These are phyloP conservation scores for Spergularia marina DNA, from an alignment of 148 eudicot genomes.

Conservation along the genomic window DNA sequence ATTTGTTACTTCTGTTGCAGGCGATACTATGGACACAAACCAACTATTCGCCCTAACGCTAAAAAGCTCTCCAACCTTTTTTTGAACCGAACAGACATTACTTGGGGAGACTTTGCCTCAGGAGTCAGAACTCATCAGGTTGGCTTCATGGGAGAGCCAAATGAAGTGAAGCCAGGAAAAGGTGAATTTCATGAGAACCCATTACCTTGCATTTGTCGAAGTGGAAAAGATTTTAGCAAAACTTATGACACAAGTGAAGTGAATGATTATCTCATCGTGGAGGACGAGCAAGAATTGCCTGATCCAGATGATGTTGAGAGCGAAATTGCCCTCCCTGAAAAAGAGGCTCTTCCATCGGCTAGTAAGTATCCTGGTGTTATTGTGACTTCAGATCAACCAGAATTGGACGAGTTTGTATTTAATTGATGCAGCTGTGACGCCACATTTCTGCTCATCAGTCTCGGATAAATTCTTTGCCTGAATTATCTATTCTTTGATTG, in stretches of 20 bases:
- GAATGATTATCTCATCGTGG: slow-evolving; percentile 30
- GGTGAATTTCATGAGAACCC: slow-evolving; percentile 78
- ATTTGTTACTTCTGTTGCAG: slow-evolving; percentile 29
- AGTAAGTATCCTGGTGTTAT: slow-evolving; percentile 16
- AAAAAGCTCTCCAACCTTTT: slow-evolving; percentile 53
- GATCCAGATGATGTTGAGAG: slow-evolving; percentile 35
- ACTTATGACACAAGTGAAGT: slow-evolving; percentile 21
- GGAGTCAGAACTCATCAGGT: slow-evolving; percentile 47
- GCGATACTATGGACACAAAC: slow-evolving; percentile 88
- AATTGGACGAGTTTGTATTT: slow-evolving; percentile 35
- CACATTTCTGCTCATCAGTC: not conserved
- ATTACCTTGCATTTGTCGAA: slow-evolving; percentile 56
- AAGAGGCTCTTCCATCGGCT: slow-evolving; percentile 11
- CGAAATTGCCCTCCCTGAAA: slow-evolving; percentile 19
- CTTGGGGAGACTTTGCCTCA: slow-evolving; percentile 56
- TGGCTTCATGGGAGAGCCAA: slow-evolving; percentile 78
- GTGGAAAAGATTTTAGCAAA: slow-evolving; percentile 21
- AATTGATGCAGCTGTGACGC: slow-evolving; percentile 14
- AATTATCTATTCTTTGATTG: slow-evolving; percentile 7
- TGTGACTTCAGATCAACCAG: slow-evolving; percentile 29
- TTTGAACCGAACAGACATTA: slow-evolving; percentile 48
- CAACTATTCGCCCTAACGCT: slow-evolving; percentile 81
- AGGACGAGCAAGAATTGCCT: slow-evolving; percentile 45
- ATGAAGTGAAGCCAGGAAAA: slow-evolving; percentile 50
- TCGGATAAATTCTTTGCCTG: not conserved